Conservation (phyloP, 257 asterid genomes). For the Solanum megistacrolobum region DNA sequence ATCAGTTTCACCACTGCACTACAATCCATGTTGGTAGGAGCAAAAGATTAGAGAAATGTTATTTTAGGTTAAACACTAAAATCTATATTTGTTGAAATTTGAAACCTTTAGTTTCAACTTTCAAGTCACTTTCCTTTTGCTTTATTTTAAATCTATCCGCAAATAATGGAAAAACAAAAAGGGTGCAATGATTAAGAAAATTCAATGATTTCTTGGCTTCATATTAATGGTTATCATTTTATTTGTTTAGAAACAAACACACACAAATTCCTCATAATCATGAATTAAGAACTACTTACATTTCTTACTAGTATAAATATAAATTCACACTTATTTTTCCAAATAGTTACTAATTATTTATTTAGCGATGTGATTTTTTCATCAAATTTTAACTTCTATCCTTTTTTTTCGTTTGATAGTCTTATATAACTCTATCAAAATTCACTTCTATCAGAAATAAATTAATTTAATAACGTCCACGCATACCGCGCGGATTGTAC, state of each 20-base stretch:
- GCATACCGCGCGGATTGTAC: background rate
- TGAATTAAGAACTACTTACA: background rate
- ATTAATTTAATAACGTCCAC: background rate
- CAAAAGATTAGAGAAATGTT: background rate
- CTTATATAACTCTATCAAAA: background rate
- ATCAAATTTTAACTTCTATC: background rate
- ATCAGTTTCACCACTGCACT: accelerated
- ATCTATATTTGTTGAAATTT: background rate
- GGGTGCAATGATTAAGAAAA: background rate
- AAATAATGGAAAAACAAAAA: background rate
- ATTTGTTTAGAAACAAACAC: background rate
- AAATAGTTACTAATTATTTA: background rate
- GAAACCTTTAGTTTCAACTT: background rate
- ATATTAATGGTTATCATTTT: background rate
- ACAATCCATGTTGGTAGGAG: background rate
- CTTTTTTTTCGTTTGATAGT: background rate
- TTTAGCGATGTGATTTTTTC: background rate
- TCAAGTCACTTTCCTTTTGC: background rate
- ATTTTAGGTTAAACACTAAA: background rate
- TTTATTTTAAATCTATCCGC: background rate
- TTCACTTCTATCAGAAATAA: background rate
- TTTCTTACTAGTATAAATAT: background rate
- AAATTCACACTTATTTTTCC: background rate
- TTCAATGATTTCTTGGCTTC: background rate
- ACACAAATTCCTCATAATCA: background rate